Conservation (phyloP, 768 basidiomycete species). For the Tephrocybe rancida region DNA sequence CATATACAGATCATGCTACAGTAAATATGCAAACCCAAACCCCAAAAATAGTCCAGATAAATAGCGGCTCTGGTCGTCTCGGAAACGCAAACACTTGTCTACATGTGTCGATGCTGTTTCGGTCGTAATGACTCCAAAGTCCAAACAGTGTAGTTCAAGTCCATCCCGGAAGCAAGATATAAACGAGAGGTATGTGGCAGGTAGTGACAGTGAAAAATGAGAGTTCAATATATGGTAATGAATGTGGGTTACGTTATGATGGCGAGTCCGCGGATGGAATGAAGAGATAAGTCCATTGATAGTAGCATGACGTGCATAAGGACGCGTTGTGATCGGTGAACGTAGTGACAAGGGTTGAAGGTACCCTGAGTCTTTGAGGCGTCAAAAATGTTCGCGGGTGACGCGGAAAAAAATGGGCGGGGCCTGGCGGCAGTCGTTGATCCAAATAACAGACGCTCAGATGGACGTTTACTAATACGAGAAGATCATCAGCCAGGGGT, state of each 20-base stretch:
- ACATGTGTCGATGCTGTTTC: background rate
- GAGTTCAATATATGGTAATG: background rate
- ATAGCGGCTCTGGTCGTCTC: background rate
- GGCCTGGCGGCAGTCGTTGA: no score
- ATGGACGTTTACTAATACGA: conserved; percentile 41
- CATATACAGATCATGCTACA: conserved; percentile 2
- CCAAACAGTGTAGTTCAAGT: background rate
- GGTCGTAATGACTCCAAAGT: background rate
- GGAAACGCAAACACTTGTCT: background rate
- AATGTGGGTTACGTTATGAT: background rate
- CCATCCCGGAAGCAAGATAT: background rate
- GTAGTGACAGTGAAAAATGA: background rate
- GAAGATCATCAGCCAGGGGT: conserved; percentile 88
- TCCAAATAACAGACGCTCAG: background rate
- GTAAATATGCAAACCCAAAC: background rate
- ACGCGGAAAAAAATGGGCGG: no score
- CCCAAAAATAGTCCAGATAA: background rate
- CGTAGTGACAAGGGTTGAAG: background rate
- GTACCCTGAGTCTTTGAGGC: no score
- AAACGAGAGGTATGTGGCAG: background rate
- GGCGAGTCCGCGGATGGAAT: background rate
- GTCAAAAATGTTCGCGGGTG: no score
- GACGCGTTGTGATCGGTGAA: background rate
- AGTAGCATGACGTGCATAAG: background rate
- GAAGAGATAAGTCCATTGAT: background rate